Base-by-base conservation (phyloP, 345 rosid species). In the Reutealis trisperma region DNA sequence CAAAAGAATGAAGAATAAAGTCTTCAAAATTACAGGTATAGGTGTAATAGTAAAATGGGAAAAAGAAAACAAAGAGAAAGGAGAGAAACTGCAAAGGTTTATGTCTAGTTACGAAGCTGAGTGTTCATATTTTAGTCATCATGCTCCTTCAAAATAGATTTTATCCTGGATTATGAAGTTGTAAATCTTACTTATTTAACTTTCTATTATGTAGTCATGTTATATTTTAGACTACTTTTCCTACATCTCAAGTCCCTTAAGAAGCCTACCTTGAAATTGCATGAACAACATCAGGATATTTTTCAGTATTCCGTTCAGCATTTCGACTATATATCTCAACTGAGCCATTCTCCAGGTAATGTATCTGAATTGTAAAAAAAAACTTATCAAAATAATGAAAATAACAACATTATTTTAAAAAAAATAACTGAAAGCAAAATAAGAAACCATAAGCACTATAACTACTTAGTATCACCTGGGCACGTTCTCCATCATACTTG, bases 401-500 rank as follows among this genome's bases (percentile, higher is more conserved):
- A 21, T 44, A 22, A 51, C 42, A 65, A 6, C 19, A 34, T 16
- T 3, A 19, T 41, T 64, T 5, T 27, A 57, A 16, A 47, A 42
- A 54, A 49, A 18, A 65, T 8, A 24, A 51, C 25, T 67, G 11
- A 18, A 72, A 41, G 59, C 49, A 66, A 68, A 47, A 51, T 14
- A 62, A 37, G 42, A 51, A 75, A 74, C 75, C 34, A 21, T 19
- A 76, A 75, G 63, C 24, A 63, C 55, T 57, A 21, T 25, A 34
- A 22, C 21, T 64, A 59, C 62, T 58, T 72, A 71, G 76, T 4
- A 75, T 82, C 82, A 92, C 99, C 95, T 96, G 99, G 69, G 99
- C 99, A 78, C 98, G 94, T 75, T 92, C 99, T 72, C 99, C 98
- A 79, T 96, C 99, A 72, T 96, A 93, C 76, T 96, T 96, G 87